Percentiles rank a stretch among this genome's conserved stretches.
Evolutionary conservation across 768 basidiomycete genomes (phyloP).

Genomic region (Kwoniella mangroviensis): DNA sequence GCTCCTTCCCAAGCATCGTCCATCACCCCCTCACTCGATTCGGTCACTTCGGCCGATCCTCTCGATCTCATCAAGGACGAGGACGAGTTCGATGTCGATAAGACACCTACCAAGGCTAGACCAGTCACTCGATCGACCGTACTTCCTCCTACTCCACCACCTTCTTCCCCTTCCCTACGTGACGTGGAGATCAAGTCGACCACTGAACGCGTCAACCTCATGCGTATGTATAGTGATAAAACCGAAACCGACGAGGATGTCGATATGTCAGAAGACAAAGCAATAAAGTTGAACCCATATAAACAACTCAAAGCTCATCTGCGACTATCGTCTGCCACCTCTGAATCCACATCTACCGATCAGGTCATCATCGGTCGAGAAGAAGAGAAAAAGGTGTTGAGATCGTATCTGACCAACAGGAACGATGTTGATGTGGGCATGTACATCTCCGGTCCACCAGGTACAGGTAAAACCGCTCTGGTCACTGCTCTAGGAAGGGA

Average conservation of each 20-base stretch:
- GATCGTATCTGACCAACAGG: constrained; percentile 38
- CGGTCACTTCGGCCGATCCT: constrained; percentile 29
- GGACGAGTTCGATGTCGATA: constrained; percentile 38
- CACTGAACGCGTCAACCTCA: constrained; percentile 36
- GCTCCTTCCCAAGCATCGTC: constrained; percentile 40
- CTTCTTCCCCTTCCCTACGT: constrained; percentile 33
- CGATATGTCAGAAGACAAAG: constrained; percentile 16
- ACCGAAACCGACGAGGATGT: constrained; percentile 16
- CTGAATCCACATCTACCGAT: constrained; percentile 20
- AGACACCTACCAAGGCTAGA: constrained; percentile 44
- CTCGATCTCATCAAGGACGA: constrained; percentile 30
- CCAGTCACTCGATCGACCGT: constrained; percentile 16
- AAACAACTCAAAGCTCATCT: constrained; percentile 53
- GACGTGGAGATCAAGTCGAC: constrained; percentile 32
- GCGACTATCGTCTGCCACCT: constrained; percentile 41
- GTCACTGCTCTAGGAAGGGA: constrained; percentile 50
- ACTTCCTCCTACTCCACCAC: constrained; percentile 43
- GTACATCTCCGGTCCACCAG: constrained; percentile 91
- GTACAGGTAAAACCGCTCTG: constrained; percentile 71
- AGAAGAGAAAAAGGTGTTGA: constrained; percentile 44
- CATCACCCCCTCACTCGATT: constrained; percentile 31
- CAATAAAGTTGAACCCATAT: constrained; percentile 45
- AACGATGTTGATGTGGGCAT: constrained; percentile 37
- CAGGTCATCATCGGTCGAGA: constrained; percentile 51
- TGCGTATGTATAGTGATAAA: constrained; percentile 34